phyloP scores from a whole-genome alignment of 2,329 filamentous ascomycete species.

The Didymella sp. region DNA sequence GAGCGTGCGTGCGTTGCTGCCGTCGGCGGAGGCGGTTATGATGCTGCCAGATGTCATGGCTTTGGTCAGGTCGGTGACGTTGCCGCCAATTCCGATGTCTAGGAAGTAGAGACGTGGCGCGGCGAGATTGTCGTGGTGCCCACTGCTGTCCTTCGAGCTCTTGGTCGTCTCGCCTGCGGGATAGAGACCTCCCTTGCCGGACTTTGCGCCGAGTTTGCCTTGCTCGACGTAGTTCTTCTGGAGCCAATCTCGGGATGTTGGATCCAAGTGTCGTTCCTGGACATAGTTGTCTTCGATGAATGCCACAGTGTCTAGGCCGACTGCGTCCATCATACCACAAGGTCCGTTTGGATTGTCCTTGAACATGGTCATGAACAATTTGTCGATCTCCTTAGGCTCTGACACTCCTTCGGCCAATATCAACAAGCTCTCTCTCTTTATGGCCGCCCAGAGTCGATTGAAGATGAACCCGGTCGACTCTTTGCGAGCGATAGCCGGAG shows the following conservation, averaged over 20 bases:
- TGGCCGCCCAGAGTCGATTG: conserved; percentile 64
- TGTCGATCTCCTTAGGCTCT: conserved; percentile 58
- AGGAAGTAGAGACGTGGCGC: conserved; percentile 18
- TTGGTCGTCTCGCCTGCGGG: conserved; percentile 2
- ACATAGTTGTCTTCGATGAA: conserved; percentile 63
- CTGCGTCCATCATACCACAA: conserved; percentile 57
- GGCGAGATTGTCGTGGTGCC: neutral
- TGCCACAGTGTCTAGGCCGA: conserved; percentile 62
- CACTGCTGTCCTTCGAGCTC: neutral
- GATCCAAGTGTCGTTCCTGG: conserved; percentile 54
- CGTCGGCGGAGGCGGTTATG: conserved; percentile 18
- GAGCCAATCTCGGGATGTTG: conserved; percentile 55
- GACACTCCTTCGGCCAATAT: conserved; percentile 61
- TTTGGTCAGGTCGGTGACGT: conserved; percentile 1
- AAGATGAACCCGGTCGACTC: conserved; percentile 64
- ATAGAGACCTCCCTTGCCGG: conserved; percentile 24
- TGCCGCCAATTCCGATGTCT: conserved; percentile 13
- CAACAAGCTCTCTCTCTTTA: conserved; percentile 60
- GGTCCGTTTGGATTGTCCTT: conserved; percentile 36
- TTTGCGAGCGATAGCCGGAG: conserved; percentile 54
- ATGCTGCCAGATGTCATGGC: conserved; percentile 21
- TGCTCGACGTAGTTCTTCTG: conserved; percentile 55
- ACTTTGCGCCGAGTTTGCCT: conserved; percentile 58
- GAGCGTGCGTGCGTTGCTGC: conserved; percentile 2
- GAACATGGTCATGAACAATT: conserved; percentile 55